Conservation (phyloP, 2,329 filamentous ascomycete genomes). For the Cladophialophora bantiana region DNA sequence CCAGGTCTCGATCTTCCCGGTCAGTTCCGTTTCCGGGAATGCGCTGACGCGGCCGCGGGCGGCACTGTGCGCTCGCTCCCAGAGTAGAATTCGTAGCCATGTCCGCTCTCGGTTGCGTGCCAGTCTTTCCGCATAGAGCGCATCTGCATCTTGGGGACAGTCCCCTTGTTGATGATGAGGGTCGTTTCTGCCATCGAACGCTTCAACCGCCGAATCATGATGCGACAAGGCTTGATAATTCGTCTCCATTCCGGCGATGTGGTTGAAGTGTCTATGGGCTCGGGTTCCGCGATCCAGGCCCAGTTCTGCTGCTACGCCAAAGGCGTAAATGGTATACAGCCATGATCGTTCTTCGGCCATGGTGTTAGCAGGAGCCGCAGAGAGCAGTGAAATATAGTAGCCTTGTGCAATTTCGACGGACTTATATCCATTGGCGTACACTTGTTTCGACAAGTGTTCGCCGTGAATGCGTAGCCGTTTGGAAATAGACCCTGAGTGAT, state of each 20-base stretch:
- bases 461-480: constrained; percentile 43
- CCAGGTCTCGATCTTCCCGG: constrained; percentile 41
- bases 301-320: constrained; percentile 42
- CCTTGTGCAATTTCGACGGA: constrained; percentile 46
- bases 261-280: not conserved
- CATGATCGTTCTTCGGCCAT: constrained; percentile 43
- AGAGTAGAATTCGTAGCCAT: constrained; percentile 44
- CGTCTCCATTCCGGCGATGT: not conserved
- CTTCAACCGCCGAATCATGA: not conserved
- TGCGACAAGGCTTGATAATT: not conserved
- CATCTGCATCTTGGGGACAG: not conserved
- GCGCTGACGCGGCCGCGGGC: constrained; percentile 40
- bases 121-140: constrained; percentile 23
- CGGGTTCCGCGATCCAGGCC: constrained; percentile 40
- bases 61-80: constrained; percentile 45
- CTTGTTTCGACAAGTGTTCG: constrained; percentile 43
- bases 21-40: constrained; percentile 45
- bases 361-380: constrained; percentile 42
- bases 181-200: not conserved
- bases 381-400: constrained; percentile 45
- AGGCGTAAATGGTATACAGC: constrained; percentile 45
- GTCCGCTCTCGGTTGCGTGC: constrained; percentile 44
- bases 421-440: constrained; percentile 43
- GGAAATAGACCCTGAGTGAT: constrained; percentile 37
- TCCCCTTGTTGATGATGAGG: not conserved